Conservation (phyloP, 305 asterid species). For the Fraxinus floribunda region DNA sequence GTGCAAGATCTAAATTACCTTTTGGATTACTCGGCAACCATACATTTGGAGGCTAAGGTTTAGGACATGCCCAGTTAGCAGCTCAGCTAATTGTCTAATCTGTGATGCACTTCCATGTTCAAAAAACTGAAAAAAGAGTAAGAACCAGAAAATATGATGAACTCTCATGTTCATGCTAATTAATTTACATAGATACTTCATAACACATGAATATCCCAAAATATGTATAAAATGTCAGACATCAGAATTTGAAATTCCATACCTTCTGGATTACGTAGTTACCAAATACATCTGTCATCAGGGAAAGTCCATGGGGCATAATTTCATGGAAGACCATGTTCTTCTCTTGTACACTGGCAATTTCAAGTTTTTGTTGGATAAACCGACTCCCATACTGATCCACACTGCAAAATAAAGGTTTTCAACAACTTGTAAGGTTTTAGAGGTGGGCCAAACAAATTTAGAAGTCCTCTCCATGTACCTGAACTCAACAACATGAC, state of each 20-base stretch:
- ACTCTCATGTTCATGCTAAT: neutral
- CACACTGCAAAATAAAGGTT: conserved; percentile 41
- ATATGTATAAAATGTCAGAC: neutral
- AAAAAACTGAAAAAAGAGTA: conserved; percentile 48
- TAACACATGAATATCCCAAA: neutral
- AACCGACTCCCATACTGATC: conserved; percentile 79
- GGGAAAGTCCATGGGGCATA: conserved; percentile 62
- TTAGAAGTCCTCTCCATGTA: conserved; percentile 9
- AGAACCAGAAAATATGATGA: neutral
- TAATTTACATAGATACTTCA: neutral
- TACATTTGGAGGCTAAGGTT: conserved; percentile 83
- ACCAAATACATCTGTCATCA: conserved; percentile 84
- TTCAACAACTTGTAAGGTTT: neutral
- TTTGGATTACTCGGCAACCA: conserved; percentile 86
- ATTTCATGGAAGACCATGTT: conserved; percentile 72
- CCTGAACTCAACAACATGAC: conserved; percentile 81
- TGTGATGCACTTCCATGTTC: conserved; percentile 74
- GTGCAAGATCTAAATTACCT: conserved; percentile 41
- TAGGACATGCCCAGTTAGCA: conserved; percentile 63
- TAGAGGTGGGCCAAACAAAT: neutral
- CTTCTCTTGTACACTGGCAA: conserved; percentile 59
- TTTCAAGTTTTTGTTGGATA: conserved; percentile 82
- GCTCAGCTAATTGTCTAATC: conserved; percentile 64
- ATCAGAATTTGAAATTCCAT: conserved; percentile 1
- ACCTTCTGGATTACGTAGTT: conserved; percentile 88